These are phyloP conservation scores for Naganishia friedmannii DNA, from an alignment of 768 basidiomycete species.

Conservation along the genomic window DNA sequence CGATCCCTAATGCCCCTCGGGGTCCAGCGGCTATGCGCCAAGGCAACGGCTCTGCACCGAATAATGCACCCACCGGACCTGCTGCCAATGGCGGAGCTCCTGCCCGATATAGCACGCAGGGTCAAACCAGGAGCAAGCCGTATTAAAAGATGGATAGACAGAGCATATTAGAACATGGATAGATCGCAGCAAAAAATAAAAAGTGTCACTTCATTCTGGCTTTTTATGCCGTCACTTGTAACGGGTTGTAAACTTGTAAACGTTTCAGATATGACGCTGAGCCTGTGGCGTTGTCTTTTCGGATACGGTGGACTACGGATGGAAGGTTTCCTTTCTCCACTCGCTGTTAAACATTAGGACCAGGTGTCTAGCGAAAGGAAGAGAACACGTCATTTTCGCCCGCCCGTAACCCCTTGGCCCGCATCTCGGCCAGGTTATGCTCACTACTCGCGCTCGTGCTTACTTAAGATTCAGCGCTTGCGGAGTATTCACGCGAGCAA, in stretches of 20 bases:
- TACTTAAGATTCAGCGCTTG: conserved; percentile 7
- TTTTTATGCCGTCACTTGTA: conserved; percentile 39
- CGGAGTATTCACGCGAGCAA: conserved; percentile 12
- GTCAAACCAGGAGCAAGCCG: conserved; percentile 45
- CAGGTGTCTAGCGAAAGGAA: too few species aligned
- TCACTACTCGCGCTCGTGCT: not conserved
- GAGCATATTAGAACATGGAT: conserved; percentile 36
- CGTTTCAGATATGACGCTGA: not conserved
- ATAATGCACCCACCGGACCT: conserved; percentile 30
- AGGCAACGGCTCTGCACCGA: conserved; percentile 13
- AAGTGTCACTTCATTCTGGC: conserved; percentile 28
- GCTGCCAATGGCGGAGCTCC: conserved; percentile 38
- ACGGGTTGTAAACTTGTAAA: not conserved
- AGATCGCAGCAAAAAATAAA: not conserved
- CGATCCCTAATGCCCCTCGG: conserved; percentile 42
- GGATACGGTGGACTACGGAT: too few species aligned
- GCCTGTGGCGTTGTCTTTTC: too few species aligned
- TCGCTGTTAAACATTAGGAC: too few species aligned
- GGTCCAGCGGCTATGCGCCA: conserved; percentile 51
- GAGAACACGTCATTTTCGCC: conserved; percentile 1
- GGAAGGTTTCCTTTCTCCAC: too few species aligned
- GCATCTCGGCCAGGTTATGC: not conserved
- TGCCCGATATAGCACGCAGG: conserved; percentile 48
- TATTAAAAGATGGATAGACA: conserved; percentile 34
- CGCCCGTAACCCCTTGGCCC: not conserved